phyloP scores from a whole-genome alignment of 176 grass and related monocot genomes.

The Musa troglodytarum region DNA sequence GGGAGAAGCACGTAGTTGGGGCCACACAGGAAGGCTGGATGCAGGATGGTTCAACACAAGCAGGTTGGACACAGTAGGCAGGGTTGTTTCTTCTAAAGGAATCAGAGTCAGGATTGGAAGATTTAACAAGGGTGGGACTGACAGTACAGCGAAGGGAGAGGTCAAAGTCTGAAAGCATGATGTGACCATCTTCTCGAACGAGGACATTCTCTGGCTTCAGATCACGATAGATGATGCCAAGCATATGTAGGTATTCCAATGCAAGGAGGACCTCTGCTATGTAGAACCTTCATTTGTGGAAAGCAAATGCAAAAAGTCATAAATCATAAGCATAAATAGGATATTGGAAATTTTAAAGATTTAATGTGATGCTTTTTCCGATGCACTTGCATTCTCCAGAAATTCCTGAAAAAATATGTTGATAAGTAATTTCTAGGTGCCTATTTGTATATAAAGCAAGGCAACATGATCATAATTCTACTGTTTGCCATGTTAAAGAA shows the following conservation, averaged over 20 bases:
- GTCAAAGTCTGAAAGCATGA: slow-evolving; percentile 15
- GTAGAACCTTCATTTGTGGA: neutral
- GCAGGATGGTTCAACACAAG: slow-evolving; percentile 5
- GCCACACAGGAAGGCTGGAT: slow-evolving; percentile 2
- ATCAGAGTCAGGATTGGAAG: neutral
- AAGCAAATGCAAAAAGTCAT: neutral
- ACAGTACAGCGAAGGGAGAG: slow-evolving; percentile 4
- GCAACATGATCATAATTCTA: neutral
- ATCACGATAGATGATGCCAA: slow-evolving; percentile 8
- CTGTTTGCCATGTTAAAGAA: neutral
- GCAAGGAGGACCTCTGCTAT: slow-evolving; percentile 2
- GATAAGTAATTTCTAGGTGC: neutral
- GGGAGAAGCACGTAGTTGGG: slow-evolving; percentile 4
- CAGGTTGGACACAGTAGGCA: slow-evolving; percentile 3
- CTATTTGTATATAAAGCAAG: neutral
- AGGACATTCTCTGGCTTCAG: slow-evolving; percentile 13
- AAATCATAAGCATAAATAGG: neutral
- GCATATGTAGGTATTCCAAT: slow-evolving; percentile 9
- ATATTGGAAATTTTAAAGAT: neutral
- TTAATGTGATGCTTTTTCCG: neutral
- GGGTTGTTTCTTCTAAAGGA: neutral
- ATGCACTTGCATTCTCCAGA: neutral
- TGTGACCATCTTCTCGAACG: slow-evolving; percentile 8
- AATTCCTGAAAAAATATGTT: neutral
- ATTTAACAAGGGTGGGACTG: slow-evolving; percentile 1